Base-by-base conservation (phyloP, 202 grass and related monocot species). In the Saccharum hybrid region DNA sequence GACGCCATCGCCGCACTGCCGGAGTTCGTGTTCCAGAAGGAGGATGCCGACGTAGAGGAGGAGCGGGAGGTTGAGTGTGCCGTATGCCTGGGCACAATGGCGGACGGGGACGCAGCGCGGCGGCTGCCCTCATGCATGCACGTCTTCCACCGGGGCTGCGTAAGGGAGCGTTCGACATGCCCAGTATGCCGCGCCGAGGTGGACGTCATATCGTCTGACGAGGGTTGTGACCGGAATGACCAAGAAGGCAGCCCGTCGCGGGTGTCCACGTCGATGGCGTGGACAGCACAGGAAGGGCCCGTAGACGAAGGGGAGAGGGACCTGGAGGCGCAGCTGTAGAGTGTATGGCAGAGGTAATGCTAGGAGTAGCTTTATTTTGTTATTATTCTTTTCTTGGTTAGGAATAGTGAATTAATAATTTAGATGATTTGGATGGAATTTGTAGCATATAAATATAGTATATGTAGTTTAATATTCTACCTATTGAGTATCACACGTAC, bases 51-150 rank as follows among this genome's bases (percentile, higher is more conserved):
- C 3, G 69, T 16, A 10, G 86, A 85, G 10, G 88, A 76, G 21
- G 88, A 72, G 33, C 7, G 21, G 18, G 89, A 88, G 54, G 19
- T 59, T 3, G 54, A 59, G 59, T 94, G 91, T 62, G 43, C 81
- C 0, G 84, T 94, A 31, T 97, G 92, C 82, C 77, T 92, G 2
- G 83, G n/a, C 12, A 62, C 11, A 4, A 66, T 92, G 66, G 75
- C 63, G 40, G 83, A 84, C 1, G 88, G 86, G 0, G 88, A 94
- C 48, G 81, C 34, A 12, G 78, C 86, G 10, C 73, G 90, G 31
- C 85, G 75, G 70, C 75, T 92, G 88, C 91, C 90, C 19, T 64
- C 52, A 45, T 94, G 94, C 79, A 61, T 36, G 65, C 90, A 97
- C 49, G 21, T 83, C 30, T 97, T 90, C 74, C 91, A 90, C 86